Evolutionary conservation across 2,329 filamentous ascomycete species (phyloP), one percentile per base, ranked within the genome.

Genomic region (Aspergillus sp.): DNA sequence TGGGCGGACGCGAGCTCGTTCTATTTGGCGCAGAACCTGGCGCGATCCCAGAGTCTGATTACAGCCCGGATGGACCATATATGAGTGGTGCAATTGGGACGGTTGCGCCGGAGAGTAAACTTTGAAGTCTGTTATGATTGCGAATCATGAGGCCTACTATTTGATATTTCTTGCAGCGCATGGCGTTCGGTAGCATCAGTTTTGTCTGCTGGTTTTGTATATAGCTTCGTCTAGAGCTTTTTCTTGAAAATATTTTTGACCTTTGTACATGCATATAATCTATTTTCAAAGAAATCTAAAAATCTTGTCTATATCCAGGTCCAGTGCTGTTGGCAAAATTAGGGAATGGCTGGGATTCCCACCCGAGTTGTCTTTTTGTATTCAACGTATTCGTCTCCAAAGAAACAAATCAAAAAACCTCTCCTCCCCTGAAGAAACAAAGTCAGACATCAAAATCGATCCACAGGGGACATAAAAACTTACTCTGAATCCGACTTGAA

Each of bases 381-480:
- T 12, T 79, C 67, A 13, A 81, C 68, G 64, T 97, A 98, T 39
- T 94, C 85, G 6, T 85, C 74, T 1, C 85, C 86, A 63, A 97
- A 98, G 69, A 97, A 96, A 10, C 75, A 71, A 6, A 91, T 69
- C 40, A 98, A 71, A 71, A 51, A 85, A 80, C 27, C 73, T 72
- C 68, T 98, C 93, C 71, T 98, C 93, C 29, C 81, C 82, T 81
- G 53, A 9, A 47, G 4, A 40, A 46, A 37, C 52, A 50, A 19
- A 35, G 32, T 47, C 39, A 52, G 45, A 19, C 29, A 29, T 39
- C 40, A 19, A 19, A 31, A 43, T n/a, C 19, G 29, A 36, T 26
- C 36, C 1, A 35, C n/a, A 29, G 33, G 26, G 40, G 38, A 29
- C 27, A 31, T 11, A 35, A 11, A n/a, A 39, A 74, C 78, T 66